These are phyloP conservation scores for Moniliophthora roreri DNA, from an alignment of 1,284 basidiomycete genomes.

Conservation along the genomic window DNA sequence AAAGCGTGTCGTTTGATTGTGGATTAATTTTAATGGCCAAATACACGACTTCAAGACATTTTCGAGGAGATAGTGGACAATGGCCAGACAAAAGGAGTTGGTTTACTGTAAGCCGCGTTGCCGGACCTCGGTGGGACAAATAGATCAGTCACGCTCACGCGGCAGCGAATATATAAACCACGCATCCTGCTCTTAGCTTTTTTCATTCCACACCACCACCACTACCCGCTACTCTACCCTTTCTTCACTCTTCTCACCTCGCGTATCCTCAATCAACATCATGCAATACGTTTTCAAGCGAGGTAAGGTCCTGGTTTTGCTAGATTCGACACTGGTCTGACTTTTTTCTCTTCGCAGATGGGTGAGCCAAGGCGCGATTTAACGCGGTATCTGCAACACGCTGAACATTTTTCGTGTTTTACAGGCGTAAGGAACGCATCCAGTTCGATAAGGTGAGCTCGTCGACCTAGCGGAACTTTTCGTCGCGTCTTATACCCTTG, in stretches of 20 bases:
- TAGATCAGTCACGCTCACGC: slow-evolving; percentile 11
- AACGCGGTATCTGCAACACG: slow-evolving; percentile 30
- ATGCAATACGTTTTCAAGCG: slow-evolving; percentile 18
- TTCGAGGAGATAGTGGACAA: too few species aligned
- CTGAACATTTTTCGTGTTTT: slow-evolving; percentile 21
- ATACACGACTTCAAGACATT: not conserved
- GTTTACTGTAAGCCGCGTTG: slow-evolving; percentile 6
- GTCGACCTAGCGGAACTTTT: slow-evolving; percentile 13
- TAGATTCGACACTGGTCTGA: not conserved
- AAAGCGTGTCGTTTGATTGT: not conserved
- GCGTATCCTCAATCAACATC: not conserved
- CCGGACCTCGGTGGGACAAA: not conserved
- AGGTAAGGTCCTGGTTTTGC: slow-evolving; percentile 9
- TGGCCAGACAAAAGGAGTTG: too few species aligned
- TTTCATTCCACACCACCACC: slow-evolving; percentile 13
- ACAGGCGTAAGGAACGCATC: slow-evolving; percentile 81
- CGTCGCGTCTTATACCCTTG: slow-evolving; percentile 18
- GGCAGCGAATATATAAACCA: slow-evolving; percentile 5
- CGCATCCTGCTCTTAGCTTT: not conserved
- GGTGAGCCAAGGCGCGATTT: slow-evolving; percentile 22
- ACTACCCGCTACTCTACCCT: not conserved
- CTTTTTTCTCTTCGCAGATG: slow-evolving; percentile 11
- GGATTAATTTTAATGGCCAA: not conserved
- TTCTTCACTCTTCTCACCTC: not conserved
- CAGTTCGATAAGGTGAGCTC: slow-evolving; percentile 79